Evolutionary conservation across 2,329 filamentous ascomycete species (phyloP).

Genomic region (Pseudocercospora vitis): DNA sequence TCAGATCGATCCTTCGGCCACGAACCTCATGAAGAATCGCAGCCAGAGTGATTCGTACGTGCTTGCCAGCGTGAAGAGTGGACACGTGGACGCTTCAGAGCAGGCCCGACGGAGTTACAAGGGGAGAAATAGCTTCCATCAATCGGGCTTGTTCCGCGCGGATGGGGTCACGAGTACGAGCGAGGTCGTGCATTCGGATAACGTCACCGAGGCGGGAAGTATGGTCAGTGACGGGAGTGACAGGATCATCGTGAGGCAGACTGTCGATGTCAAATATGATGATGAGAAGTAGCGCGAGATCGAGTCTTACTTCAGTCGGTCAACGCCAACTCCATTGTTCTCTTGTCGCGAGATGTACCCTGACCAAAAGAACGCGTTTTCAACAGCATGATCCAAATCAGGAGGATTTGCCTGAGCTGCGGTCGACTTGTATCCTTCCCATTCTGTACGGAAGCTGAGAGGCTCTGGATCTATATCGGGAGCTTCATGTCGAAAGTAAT

Average conservation of each 20-base stretch:
- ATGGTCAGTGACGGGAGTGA: conserved; percentile 18
- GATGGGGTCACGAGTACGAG: conserved; percentile 12
- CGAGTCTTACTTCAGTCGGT: too few relatives aligned
- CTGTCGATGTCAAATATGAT: conserved; percentile 22
- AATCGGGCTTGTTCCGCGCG: conserved; percentile 7
- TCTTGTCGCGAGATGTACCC: too few relatives aligned
- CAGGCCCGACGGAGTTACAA: not conserved
- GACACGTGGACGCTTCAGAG: not conserved
- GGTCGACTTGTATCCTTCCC: too few relatives aligned
- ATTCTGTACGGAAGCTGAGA: too few relatives aligned
- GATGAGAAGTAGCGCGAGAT: not conserved
- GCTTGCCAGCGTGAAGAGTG: conserved; percentile 15
- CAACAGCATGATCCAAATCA: too few relatives aligned
- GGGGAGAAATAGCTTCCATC: too few relatives aligned
- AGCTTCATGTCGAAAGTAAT: too few relatives aligned
- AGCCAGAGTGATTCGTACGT: conserved; percentile 10
- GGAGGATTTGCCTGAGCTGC: too few relatives aligned
- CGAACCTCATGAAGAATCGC: not conserved
- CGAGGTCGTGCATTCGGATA: conserved; percentile 11
- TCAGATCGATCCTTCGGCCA: conserved; percentile 13
- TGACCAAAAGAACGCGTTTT: too few relatives aligned
- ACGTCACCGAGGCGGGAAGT: conserved; percentile 12
- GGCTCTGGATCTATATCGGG: too few relatives aligned
- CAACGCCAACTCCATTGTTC: too few relatives aligned
- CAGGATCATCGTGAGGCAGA: conserved; percentile 23